phyloP scores from a whole-genome alignment of 2,329 filamentous ascomycete genomes.

The Alternaria hordeiaustralica region DNA sequence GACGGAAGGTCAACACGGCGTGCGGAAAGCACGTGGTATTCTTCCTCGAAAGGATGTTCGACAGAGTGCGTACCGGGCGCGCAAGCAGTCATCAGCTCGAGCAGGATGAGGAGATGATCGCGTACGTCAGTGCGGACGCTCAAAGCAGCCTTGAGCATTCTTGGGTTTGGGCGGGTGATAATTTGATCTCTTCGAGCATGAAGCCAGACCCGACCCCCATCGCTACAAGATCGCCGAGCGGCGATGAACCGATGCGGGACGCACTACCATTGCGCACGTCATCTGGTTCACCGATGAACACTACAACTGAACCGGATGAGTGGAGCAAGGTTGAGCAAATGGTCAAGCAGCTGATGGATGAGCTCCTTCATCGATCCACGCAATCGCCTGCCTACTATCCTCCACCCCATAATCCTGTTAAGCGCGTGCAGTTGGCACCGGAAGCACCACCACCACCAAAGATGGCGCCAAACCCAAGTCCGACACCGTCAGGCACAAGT shows the following conservation, averaged over 20 bases:
- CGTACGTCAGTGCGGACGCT: slow-evolving; percentile 84
- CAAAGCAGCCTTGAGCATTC: slow-evolving; percentile 78
- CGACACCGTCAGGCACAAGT: slow-evolving; percentile 49
- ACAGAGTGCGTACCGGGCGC: slow-evolving; percentile 57
- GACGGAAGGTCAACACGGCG: slow-evolving; percentile 73
- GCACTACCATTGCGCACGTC: slow-evolving; percentile 57
- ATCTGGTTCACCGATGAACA: slow-evolving; percentile 62
- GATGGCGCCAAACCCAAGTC: slow-evolving; percentile 27
- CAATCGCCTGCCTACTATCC: slow-evolving; percentile 43
- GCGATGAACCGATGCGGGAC: slow-evolving; percentile 40
- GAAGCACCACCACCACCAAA: slow-evolving; percentile 27
- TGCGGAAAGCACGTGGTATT: slow-evolving; percentile 85
- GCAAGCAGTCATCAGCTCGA: slow-evolving; percentile 54
- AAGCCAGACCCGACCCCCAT: slow-evolving; percentile 12
- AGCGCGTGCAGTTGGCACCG: slow-evolving; percentile 45
- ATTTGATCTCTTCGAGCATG: slow-evolving; percentile 27
- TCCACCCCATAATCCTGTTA: slow-evolving; percentile 46
- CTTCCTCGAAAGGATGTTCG: slow-evolving; percentile 73
- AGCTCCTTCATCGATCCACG: slow-evolving; percentile 48
- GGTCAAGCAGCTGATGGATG: slow-evolving; percentile 62
- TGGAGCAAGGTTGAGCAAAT: slow-evolving; percentile 77
- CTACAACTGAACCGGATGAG: slow-evolving; percentile 74
- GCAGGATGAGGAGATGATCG: slow-evolving; percentile 85
- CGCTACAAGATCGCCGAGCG: slow-evolving; percentile 21
- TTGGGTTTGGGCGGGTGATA: slow-evolving; percentile 76